phyloP scores from a whole-genome alignment of 495 filamentous ascomycete genomes.

The Penicillium cinerascens region DNA sequence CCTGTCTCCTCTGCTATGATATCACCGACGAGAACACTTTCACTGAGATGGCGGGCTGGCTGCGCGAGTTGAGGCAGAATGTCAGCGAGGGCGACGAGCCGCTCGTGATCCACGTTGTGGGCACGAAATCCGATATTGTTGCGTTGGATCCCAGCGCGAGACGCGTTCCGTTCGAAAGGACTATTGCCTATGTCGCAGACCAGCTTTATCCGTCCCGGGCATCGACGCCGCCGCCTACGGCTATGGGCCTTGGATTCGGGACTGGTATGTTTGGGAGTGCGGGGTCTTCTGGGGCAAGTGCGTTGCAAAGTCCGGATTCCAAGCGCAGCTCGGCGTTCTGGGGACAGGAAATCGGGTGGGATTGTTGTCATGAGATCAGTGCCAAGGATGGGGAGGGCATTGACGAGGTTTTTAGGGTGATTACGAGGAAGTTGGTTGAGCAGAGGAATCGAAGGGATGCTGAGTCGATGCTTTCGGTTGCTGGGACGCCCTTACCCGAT shows the following conservation, averaged over 20 bases:
- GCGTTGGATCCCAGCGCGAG: slow-evolving; percentile 70
- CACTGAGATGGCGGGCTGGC: slow-evolving; percentile 90
- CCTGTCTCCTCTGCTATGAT: slow-evolving; percentile 90
- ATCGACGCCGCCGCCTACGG: slow-evolving; percentile 63
- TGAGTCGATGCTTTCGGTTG: slow-evolving; percentile 43
- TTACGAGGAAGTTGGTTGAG: slow-evolving; percentile 91
- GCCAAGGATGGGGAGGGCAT: slow-evolving; percentile 94
- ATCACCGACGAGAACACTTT: slow-evolving; percentile 87
- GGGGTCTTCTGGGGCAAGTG: slow-evolving; percentile 25
- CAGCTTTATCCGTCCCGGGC: slow-evolving; percentile 67
- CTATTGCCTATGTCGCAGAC: slow-evolving; percentile 91
- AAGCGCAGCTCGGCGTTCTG: slow-evolving; percentile 83
- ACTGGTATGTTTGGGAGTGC: slow-evolving; percentile 16
- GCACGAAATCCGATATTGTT: slow-evolving; percentile 91
- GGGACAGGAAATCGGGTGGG: slow-evolving; percentile 91
- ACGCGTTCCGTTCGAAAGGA: slow-evolving; percentile 87
- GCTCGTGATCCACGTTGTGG: slow-evolving; percentile 92
- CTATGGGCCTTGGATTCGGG: slow-evolving; percentile 22
- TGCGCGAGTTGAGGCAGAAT: slow-evolving; percentile 72
- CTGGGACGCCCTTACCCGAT: slow-evolving; percentile 38
- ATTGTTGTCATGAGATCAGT: slow-evolving; percentile 94
- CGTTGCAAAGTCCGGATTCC: slow-evolving; percentile 62
- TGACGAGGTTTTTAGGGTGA: slow-evolving; percentile 94
- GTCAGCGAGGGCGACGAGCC: slow-evolving; percentile 51
- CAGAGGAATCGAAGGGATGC: slow-evolving; percentile 66